Percentiles rank a stretch among this genome's conserved stretches.
Conservation (phyloP, 208 protist species). For the Herpetomonas tarakana region DNA sequence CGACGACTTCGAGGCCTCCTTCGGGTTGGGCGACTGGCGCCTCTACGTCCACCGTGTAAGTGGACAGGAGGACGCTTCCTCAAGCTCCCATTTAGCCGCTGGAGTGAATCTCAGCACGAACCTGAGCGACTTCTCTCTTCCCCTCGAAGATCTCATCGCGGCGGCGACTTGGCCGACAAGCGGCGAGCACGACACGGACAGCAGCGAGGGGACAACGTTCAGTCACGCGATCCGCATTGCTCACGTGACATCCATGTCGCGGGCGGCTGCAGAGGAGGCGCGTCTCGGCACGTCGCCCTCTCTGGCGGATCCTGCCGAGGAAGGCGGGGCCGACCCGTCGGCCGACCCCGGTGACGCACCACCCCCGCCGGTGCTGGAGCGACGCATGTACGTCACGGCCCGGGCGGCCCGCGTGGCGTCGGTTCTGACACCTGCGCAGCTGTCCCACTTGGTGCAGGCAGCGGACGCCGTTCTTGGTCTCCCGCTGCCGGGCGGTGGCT, state of each 20-base stretch:
- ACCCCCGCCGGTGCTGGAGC: background rate
- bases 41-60: conserved; percentile 10
- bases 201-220: no score
- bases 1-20: conserved; percentile 1
- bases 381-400: background rate
- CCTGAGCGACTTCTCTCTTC: background rate
- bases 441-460: background rate
- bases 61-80: background rate
- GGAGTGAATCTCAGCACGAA: no score
- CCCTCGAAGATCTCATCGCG: background rate
- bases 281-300: background rate
- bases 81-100: no score
- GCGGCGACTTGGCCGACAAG: no score
- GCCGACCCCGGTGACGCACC: background rate
- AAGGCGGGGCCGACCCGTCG: background rate
- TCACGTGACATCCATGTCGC: background rate
- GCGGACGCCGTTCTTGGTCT: background rate
- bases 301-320: background rate
- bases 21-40: conserved; percentile 10
- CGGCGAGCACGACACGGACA: no score
- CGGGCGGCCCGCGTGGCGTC: background rate
- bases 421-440: background rate
- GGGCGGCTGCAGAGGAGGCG: background rate
- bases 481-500: background rate
- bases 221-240: background rate